Evolutionary conservation across 23 red algal species (phyloP).

Genomic region (Agarophyton chilense): DNA sequence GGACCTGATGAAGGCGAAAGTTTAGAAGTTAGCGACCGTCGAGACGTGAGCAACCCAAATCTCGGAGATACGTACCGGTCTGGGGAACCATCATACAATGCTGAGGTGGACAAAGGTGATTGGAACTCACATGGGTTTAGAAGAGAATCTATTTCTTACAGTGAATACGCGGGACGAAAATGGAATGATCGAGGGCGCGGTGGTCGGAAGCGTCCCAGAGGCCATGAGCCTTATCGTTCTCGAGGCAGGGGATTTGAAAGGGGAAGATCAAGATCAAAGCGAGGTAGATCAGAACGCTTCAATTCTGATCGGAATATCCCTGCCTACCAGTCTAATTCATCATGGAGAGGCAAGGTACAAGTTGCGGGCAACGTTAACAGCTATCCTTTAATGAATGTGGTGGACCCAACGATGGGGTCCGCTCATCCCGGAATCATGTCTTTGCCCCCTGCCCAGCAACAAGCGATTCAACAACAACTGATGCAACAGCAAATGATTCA

Average conservation of each 20-base stretch:
- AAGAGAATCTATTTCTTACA: slow-evolving; percentile 1
- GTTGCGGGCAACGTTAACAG: not conserved
- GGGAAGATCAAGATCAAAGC: not conserved
- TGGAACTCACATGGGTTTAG: not conserved
- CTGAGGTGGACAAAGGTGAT: not conserved
- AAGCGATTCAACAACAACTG: slow-evolving; percentile 60
- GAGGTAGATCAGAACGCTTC: slow-evolving; percentile 32
- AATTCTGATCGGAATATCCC: slow-evolving; percentile 8
- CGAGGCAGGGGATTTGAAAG: slow-evolving; percentile 4
- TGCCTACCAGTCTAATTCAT: not conserved
- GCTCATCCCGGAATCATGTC: not conserved
- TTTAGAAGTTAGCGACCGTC: not conserved
- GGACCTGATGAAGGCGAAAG: not conserved
- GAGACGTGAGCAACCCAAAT: not conserved
- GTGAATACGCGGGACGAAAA: not conserved
- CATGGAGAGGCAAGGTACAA: not conserved
- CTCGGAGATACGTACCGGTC: not conserved
- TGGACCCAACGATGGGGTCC: slow-evolving; percentile 1
- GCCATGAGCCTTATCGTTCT: not conserved
- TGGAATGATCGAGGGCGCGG: slow-evolving; percentile 15
- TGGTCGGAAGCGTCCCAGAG: slow-evolving; percentile 12
- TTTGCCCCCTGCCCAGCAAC: slow-evolving; percentile 19
- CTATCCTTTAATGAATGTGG: slow-evolving; percentile 9
- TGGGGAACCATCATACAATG: not conserved
- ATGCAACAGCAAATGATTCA: slow-evolving; percentile 51